Conservation (phyloP, 2,329 filamentous ascomycete species). For the Harringtonia aguacate region DNA sequence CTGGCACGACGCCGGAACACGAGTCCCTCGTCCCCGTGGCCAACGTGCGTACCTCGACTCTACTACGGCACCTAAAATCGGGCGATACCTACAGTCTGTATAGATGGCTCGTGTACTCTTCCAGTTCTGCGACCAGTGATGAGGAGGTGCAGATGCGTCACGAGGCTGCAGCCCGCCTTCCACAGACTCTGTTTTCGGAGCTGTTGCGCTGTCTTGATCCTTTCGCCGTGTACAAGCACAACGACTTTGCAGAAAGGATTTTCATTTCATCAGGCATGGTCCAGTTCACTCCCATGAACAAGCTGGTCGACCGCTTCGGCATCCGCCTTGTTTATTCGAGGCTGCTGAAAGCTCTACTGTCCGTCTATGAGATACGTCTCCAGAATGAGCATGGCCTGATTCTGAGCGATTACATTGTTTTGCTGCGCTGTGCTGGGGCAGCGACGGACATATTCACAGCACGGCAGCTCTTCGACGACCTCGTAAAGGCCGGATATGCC, state of each 20-base stretch:
- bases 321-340: conserved; percentile 28
- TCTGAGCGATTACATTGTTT: conserved; percentile 30
- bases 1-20: background rate
- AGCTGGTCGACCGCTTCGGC: conserved; percentile 31
- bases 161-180: conserved; percentile 27
- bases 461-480: conserved; percentile 18
- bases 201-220: conserved; percentile 54
- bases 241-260: conserved; percentile 36
- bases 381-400: conserved; percentile 17
- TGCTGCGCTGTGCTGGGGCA: conserved; percentile 37
- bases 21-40: background rate
- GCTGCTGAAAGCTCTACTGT: conserved; percentile 24
- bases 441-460: conserved; percentile 24
- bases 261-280: conserved; percentile 27
- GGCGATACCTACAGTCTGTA: conserved; percentile 1
- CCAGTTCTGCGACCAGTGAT: too few relatives aligned
- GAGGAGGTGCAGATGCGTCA: background rate
- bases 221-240: conserved; percentile 30
- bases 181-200: conserved; percentile 49
- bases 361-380: conserved; percentile 22
- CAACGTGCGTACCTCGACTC: background rate
- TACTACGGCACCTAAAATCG: background rate
- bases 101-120: conserved; percentile 2
- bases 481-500: conserved; percentile 8
- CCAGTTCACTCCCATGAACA: conserved; percentile 24